Percentiles rank a stretch among this genome's conserved stretches.
Conservation (phyloP, 2,329 filamentous ascomycete species). For the Trichoderma simmonsii region DNA sequence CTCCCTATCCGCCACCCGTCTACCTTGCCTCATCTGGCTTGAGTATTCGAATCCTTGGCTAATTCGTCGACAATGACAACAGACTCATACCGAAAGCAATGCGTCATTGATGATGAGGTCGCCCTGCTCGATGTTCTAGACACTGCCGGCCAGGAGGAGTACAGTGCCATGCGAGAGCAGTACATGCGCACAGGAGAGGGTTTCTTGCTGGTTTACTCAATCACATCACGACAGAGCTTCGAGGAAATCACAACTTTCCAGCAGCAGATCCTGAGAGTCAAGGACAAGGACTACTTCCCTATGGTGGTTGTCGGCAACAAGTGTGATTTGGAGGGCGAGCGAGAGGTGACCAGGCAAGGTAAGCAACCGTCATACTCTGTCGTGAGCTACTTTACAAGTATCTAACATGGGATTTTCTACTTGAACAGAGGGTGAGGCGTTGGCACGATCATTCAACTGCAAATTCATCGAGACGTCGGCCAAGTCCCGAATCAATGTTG, state of each 20-base stretch:
- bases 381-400: not conserved
- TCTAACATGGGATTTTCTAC: not conserved
- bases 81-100: conserved; percentile 99
- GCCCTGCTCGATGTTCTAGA: conserved; percentile 96
- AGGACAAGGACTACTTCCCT: conserved; percentile 99
- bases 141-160: conserved; percentile 97
- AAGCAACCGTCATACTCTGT: conserved; percentile 32
- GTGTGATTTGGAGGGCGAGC: conserved; percentile 92
- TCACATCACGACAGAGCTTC: conserved; percentile 94
- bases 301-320: conserved; percentile 99
- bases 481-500: conserved; percentile 96
- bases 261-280: conserved; percentile 96
- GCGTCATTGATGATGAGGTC: conserved; percentile 96
- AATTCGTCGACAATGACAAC: conserved; percentile 23
- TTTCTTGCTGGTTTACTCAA: conserved; percentile 96
- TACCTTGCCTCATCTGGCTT: not conserved
- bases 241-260: conserved; percentile 99
- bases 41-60: not conserved
- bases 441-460: conserved; percentile 87
- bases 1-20: not conserved
- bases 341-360: conserved; percentile 92
- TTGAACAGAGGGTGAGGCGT: conserved; percentile 75
- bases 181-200: conserved; percentile 99
- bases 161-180: conserved; percentile 98
- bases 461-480: conserved; percentile 99